Evolutionary conservation across 495 filamentous ascomycete species (phyloP).

Genomic region (Hypoxylon lienhwacheense): DNA sequence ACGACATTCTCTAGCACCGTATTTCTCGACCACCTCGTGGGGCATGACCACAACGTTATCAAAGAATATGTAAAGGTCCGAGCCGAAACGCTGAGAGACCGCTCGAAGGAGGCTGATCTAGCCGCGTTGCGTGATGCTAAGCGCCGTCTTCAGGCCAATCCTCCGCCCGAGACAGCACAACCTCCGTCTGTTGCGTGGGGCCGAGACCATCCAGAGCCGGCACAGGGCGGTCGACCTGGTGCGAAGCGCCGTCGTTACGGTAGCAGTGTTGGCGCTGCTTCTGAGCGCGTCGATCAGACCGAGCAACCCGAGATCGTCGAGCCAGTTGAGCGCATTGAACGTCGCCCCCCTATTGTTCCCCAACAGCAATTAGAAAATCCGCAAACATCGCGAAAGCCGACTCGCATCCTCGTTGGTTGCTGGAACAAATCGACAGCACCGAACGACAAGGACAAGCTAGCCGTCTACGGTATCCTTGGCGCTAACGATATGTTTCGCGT

Average conservation of each 20-base stretch:
- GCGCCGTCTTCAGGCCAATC: conserved; percentile 38
- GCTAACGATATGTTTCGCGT: conserved; percentile 57
- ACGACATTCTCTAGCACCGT: conserved; percentile 57
- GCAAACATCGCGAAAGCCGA: conserved; percentile 40
- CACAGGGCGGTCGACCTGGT: conserved; percentile 37
- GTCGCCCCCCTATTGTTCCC: conserved; percentile 3
- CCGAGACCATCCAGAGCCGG: conserved; percentile 44
- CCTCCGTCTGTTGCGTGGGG: conserved; percentile 49
- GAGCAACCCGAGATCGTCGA: neutral
- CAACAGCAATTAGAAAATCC: conserved; percentile 24
- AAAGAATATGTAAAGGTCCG: conserved; percentile 60
- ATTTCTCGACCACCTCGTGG: conserved; percentile 52
- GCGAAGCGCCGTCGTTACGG: conserved; percentile 43
- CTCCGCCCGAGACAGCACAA: conserved; percentile 41
- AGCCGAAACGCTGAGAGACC: conserved; percentile 33
- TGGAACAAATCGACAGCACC: conserved; percentile 50
- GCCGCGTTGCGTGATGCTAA: conserved; percentile 47
- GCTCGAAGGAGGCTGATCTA: conserved; percentile 33
- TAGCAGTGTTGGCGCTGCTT: conserved; percentile 13
- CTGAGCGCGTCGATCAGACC: conserved; percentile 18
- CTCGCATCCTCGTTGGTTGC: conserved; percentile 52
- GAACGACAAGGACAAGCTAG: conserved; percentile 49
- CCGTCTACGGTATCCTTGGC: conserved; percentile 55
- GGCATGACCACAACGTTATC: conserved; percentile 50
- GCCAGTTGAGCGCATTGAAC: conserved; percentile 1